phyloP scores from a whole-genome alignment of 176 grass and related monocot genomes.

The bread wheat (Triticum aestivum) region IWGSC_CS_RefSeq_v2.1 NC_057798.1:727885827-727886326 shows the following conservation, averaged over 20 bases:
- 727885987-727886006: not conserved
- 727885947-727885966: not conserved
- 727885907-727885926: no score
- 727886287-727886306: constrained; percentile 17
- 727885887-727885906: no score
- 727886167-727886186: not conserved
- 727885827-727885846: no score
- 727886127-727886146: constrained; percentile 40
- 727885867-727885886: no score
- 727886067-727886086: not conserved
- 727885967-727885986: not conserved
- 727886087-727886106: not conserved
- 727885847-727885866: no score
- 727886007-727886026: not conserved
- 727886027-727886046: not conserved
- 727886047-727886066: constrained; percentile 11
- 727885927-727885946: not conserved
- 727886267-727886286: not conserved
- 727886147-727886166: constrained; percentile 50
- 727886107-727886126: constrained; percentile 38
- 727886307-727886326: constrained; percentile 31
- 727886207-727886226: no score
- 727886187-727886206: not conserved
- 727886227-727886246: no score
- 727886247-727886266: not conserved